phyloP scores from a whole-genome alignment of 306 rosid genomes.

The Medicago lupulina region DNA sequence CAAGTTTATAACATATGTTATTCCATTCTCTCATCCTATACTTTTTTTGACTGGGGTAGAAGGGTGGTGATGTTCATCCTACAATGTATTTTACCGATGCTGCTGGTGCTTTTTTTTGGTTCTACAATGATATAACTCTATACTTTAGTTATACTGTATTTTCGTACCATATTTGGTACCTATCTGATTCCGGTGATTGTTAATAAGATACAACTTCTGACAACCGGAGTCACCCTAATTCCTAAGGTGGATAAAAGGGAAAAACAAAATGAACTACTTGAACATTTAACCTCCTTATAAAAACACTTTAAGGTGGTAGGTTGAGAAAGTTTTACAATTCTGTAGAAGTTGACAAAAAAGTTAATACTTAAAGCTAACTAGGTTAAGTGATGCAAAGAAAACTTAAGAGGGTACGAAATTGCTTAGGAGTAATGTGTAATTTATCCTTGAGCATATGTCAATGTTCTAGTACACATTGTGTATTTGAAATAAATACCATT shows the following conservation, averaged over 20 bases:
- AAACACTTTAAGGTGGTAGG: not conserved
- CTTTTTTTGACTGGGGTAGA: not conserved
- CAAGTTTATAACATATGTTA: not conserved
- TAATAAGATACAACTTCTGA: not conserved
- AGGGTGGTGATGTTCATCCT: not conserved
- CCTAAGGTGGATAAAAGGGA: not conserved
- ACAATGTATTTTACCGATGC: not conserved
- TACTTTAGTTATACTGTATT: not conserved
- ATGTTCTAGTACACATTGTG: not conserved
- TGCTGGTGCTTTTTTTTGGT: not conserved
- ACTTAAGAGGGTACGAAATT: not conserved
- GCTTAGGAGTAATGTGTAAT: not conserved
- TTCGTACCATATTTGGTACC: not conserved
- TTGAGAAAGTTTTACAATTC: constrained; percentile 5
- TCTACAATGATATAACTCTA: not conserved
- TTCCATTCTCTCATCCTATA: not conserved
- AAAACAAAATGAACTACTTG: not conserved
- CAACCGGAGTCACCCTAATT: no score
- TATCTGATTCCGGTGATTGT: not conserved
- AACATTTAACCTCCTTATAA: no score
- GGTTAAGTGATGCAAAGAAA: constrained; percentile 2
- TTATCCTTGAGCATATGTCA: not conserved
- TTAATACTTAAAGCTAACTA: not conserved
- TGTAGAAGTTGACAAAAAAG: not conserved
- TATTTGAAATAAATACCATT: constrained; percentile 2